Evolutionary conservation across 331 rosid species (phyloP), one percentile per base, ranked within the genome.

Genomic region (Cydonia oblonga): DNA sequence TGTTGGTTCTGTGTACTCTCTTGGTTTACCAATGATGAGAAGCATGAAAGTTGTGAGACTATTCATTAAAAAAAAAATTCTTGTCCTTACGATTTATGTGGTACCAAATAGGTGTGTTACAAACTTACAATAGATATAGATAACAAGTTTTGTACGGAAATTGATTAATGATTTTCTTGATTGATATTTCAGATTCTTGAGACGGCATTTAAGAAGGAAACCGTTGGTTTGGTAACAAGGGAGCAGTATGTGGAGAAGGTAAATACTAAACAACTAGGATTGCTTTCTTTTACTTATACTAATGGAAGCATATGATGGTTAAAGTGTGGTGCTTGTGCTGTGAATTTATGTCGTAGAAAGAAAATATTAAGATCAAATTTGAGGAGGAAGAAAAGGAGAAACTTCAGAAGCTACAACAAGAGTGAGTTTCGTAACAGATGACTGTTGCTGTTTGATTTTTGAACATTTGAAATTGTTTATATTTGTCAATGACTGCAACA

Each of bases 321-420:
- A 29, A 65, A 68, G 28, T 14, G 23, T 2, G 16, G 54, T n/a
- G 32, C 3, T 54, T 40, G 28, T 64, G 69, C 32, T 52, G 46
- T 66, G 15, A 3, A 40, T 64, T 9, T 29, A 23, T 32, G 14
- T 14, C 81, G 66, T 77, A 95, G 99, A 89, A 96, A 80, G 97
- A 91, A 44, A 95, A 85, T 70, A 95, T 95, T 73, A 90, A 88
- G 76, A 95, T 62, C 84, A 95, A 95, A 81, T 64, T 89, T 20
- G 99, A 95, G 84, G 99, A 95, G 82, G 99, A 95, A 81, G 99
- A 95, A 84, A 95, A 91, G 79, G 99, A 95, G 81, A 95, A 95
- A 74, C 99, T 95, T 82, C 97, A 87, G 80, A 91, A 91, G 89
- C 89, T 81, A 42, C 97, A 84, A 25, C 97, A 88, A 79, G 96